phyloP scores from a whole-genome alignment of 192 early-diverging fungal species.

The Mortierella antarctica region DNA sequence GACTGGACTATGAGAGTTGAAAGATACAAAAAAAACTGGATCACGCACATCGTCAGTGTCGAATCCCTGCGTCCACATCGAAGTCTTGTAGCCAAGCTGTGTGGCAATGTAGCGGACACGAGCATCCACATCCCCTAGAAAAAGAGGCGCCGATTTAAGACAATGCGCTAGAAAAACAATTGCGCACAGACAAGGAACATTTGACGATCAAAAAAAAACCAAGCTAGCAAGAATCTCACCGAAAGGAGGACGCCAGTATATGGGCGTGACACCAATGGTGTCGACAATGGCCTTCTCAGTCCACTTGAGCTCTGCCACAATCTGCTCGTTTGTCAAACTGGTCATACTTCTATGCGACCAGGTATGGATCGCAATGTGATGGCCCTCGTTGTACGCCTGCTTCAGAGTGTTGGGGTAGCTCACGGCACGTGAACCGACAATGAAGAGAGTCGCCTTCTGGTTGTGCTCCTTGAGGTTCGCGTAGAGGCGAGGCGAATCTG shows the following conservation, averaged over 20 bases:
- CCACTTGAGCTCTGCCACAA: constrained; percentile 74
- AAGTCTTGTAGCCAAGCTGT: constrained; percentile 57
- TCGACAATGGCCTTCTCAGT: constrained; percentile 68
- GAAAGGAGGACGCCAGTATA: constrained; percentile 57
- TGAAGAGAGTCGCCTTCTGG: constrained; percentile 63
- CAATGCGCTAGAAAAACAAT: neutral
- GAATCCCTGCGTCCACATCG: constrained; percentile 58
- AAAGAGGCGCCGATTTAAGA: neutral
- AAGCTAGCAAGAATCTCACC: constrained; percentile 11
- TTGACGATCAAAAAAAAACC: no score
- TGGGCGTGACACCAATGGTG: constrained; percentile 59
- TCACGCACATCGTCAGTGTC: constrained; percentile 62
- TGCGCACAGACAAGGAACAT: no score
- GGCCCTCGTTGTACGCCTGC: constrained; percentile 55
- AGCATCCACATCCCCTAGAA: constrained; percentile 59
- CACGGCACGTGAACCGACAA: constrained; percentile 59
- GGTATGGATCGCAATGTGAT: constrained; percentile 70
- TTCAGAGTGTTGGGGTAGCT: constrained; percentile 49
- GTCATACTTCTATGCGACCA: constrained; percentile 70
- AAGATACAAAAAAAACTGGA: neutral
- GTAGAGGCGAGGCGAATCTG: constrained; percentile 55
- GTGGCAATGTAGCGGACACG: constrained; percentile 60
- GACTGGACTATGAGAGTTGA: neutral
- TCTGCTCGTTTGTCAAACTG: constrained; percentile 48
- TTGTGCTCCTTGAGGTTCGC: constrained; percentile 48